phyloP scores from a whole-genome alignment of 805 yeast species.

The Barnettozyma botsteinii region DNA sequence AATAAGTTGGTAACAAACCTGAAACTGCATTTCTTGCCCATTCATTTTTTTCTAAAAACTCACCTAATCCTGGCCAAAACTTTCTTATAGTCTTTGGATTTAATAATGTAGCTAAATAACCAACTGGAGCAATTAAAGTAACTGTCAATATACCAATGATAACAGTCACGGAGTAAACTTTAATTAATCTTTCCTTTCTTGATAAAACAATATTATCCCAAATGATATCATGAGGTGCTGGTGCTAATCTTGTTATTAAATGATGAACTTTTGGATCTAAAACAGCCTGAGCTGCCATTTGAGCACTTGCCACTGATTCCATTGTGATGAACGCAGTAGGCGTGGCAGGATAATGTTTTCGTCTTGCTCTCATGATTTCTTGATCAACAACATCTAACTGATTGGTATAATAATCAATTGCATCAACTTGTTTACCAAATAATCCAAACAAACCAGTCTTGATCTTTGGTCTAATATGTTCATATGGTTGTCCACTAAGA shows the following conservation, averaged over 20 bases:
- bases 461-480: conserved; percentile 54
- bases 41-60: conserved; percentile 51
- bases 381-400: conserved; percentile 65
- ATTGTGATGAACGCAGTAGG: conserved; percentile 92
- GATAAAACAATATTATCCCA: conserved; percentile 89
- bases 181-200: conserved; percentile 59
- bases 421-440: conserved; percentile 69
- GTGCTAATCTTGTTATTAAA: conserved; percentile 78
- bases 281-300: conserved; percentile 93
- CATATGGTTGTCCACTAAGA: conserved; percentile 16
- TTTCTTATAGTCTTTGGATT: conserved; percentile 71
- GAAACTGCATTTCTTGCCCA: conserved; percentile 80
- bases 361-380: conserved; percentile 60
- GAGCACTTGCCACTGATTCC: conserved; percentile 94
- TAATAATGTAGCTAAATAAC: conserved; percentile 76
- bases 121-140: conserved; percentile 74
- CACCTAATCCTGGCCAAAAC: conserved; percentile 80
- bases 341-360: conserved; percentile 69
- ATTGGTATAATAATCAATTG: conserved; percentile 70
- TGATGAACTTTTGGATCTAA: conserved; percentile 84
- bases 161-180: conserved; percentile 59
- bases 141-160: conserved; percentile 65
- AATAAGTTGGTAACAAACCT: conserved; percentile 84
- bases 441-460: conserved; percentile 56
- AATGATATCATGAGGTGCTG: conserved; percentile 92